Evolutionary conservation across 2,329 filamentous ascomycete genomes (phyloP).

Genomic region (Nigrospora oryzae): DNA sequence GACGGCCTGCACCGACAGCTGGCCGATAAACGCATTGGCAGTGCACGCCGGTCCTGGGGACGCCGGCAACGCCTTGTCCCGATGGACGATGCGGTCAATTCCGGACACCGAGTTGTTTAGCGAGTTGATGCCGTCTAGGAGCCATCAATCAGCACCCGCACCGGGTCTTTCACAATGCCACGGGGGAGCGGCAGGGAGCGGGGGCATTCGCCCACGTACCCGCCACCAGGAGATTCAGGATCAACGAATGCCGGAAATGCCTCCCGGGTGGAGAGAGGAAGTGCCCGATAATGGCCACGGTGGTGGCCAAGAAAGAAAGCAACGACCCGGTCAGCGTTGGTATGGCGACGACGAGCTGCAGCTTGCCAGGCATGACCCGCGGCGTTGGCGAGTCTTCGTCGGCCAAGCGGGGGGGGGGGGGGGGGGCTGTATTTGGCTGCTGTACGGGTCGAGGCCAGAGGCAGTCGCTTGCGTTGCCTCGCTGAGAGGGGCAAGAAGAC

Average conservation of each 20-base stretch:
- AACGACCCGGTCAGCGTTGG: background rate
- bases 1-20: constrained; percentile 33
- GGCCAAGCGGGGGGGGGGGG: too few relatives aligned
- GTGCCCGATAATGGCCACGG: background rate
- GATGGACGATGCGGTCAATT: constrained; percentile 17
- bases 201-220: background rate
- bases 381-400: too few relatives aligned
- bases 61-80: constrained; percentile 12
- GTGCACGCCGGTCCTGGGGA: constrained; percentile 23
- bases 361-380: constrained; percentile 3
- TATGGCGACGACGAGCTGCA: background rate
- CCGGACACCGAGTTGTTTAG: constrained; percentile 33
- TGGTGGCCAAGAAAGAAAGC: background rate
- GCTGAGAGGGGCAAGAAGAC: too few relatives aligned
- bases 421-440: too few relatives aligned
- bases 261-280: background rate
- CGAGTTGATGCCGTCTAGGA: constrained; percentile 29
- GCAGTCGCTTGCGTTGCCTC: too few relatives aligned
- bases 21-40: constrained; percentile 34
- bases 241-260: background rate
- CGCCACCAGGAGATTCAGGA: background rate
- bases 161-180: too few relatives aligned
- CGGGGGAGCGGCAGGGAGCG: too few relatives aligned
- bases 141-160: background rate
- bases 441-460: too few relatives aligned